A percentile compares a stretch with the other conserved stretches of the same genome.
phyloP scores from a whole-genome alignment of 2,329 filamentous ascomycete species.

The Colletotrichum agaves region DNA sequence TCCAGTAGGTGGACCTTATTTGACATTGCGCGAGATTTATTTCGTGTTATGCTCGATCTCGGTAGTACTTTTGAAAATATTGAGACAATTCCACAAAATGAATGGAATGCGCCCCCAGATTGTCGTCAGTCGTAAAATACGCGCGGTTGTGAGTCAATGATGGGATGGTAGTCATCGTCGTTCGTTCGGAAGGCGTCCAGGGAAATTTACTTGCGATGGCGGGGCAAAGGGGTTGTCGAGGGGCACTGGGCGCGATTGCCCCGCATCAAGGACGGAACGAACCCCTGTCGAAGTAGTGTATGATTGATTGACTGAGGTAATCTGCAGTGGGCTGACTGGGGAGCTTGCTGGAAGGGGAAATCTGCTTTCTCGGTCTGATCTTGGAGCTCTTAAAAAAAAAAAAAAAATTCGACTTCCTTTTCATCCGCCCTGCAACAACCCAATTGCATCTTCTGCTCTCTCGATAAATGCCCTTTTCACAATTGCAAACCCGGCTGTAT shows the following conservation, averaged over 20 bases:
- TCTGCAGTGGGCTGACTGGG: conserved; percentile 1
- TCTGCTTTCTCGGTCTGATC: neutral
- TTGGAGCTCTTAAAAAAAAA: conserved; percentile 4
- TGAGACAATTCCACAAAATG: neutral
- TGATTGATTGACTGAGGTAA: conserved; percentile 18
- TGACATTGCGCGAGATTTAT: conserved; percentile 65
- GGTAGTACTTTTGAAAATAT: neutral
- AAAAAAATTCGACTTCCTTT: too few relatives aligned
- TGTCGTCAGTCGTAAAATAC: neutral
- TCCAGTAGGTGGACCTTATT: conserved; percentile 78
- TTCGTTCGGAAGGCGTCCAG: conserved; percentile 20
- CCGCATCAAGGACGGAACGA: conserved; percentile 32
- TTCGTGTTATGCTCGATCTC: neutral
- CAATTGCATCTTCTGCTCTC: too few relatives aligned
- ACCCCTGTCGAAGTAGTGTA: neutral
- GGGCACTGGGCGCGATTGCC: conserved; percentile 15
- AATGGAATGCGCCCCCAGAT: conserved; percentile 21
- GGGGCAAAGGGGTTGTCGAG: conserved; percentile 40
- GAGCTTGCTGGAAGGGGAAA: conserved; percentile 19
- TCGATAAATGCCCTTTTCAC: neutral
- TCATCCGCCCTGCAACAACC: neutral
- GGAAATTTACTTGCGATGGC: conserved; percentile 41
- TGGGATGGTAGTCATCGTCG: conserved; percentile 2
- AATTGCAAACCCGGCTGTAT: neutral
- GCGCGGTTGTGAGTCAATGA: conserved; percentile 28